Percentiles rank a stretch among this genome's conserved stretches.
phyloP scores from a whole-genome alignment of 192 early-diverging fungal species.

The Coemansia guatemalensis region DNA sequence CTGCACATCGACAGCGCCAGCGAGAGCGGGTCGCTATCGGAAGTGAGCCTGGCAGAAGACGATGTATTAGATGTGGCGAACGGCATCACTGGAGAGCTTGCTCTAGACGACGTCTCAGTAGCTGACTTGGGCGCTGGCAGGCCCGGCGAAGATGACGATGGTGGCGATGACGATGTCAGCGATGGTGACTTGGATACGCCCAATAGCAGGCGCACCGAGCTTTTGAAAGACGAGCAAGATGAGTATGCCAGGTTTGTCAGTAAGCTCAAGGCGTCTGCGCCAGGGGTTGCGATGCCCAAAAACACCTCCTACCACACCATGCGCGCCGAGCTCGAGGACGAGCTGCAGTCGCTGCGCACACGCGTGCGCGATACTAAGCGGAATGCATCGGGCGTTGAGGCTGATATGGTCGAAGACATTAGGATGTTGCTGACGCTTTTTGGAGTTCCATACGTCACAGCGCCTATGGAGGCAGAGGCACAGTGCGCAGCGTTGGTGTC shows the following conservation, averaged over 20 bases:
- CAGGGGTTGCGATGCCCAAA: not conserved
- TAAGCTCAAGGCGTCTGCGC: slow-evolving; percentile 20
- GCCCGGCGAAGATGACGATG: slow-evolving; percentile 8
- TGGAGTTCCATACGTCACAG: slow-evolving; percentile 90
- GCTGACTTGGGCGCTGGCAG: too few relatives aligned
- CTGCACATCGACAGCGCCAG: slow-evolving; percentile 23
- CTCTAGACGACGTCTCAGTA: too few relatives aligned
- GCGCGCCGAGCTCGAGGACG: slow-evolving; percentile 34
- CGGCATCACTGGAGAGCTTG: too few relatives aligned
- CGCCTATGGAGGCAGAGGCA: slow-evolving; percentile 97
- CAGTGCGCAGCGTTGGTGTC: slow-evolving; percentile 81
- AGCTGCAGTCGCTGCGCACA: slow-evolving; percentile 30
- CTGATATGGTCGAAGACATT: slow-evolving; percentile 53
- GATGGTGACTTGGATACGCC: slow-evolving; percentile 41
- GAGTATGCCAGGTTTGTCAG: slow-evolving; percentile 67
- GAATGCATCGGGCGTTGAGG: slow-evolving; percentile 32
- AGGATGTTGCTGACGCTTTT: slow-evolving; percentile 82
- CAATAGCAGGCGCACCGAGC: slow-evolving; percentile 15
- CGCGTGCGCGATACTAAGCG: slow-evolving; percentile 36
- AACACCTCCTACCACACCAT: slow-evolving; percentile 10
- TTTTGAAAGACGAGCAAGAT: slow-evolving; percentile 54
- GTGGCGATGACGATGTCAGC: slow-evolving; percentile 19
- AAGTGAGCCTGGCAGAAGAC: not conserved
- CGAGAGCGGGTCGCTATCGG: slow-evolving; percentile 4
- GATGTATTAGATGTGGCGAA: too few relatives aligned